Evolutionary conservation across 2,329 filamentous ascomycete genomes (phyloP), one percentile per base, ranked within the genome.

Genomic region (Exophiala dermatitidis): DNA sequence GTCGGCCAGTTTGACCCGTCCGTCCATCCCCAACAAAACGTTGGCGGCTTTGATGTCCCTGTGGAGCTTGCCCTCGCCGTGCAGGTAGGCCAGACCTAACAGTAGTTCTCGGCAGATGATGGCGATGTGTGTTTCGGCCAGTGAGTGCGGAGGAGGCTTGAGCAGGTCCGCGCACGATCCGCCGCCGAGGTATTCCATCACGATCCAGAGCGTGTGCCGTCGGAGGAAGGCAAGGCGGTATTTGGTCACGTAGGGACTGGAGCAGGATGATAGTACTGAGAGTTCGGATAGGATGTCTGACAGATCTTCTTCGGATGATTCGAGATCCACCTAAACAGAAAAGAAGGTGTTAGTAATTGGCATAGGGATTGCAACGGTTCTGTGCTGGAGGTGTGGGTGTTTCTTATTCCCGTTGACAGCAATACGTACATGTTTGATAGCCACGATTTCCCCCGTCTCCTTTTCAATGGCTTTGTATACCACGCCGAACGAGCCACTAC

Each of bases 261-360:
- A 96, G 74, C 93, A 98, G 49, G 93, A 96, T 71, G 90, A 93
- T 57, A 98, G 78, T 33, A 98, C 86, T 2, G 89, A 86, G 62
- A 98, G 97, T 69, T 98, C 93, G 67, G 95, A 90, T 65, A 98
- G 91, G 54, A 98, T 97, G 68, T 98, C 93, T 70, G 90, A 86
- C 55, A 98, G 95, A 68, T 98, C 93, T 73, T 98, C 93, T 71
- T 95, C 91, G 75, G 90, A 97, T 54, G 91, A 95, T 73, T 98
- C 93, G 67, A 98, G 88, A 70, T 98, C 93, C 70, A 98, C 97
- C 90, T 97, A 32, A 32, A 4, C 4, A 45, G 69, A 34, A 26
- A 5, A 26, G 2, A 26, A 1, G 19, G 2, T 34, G 12, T 50
- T 28, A 48, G 38, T 10, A 10, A 32, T 32, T 53, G 19, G 44